Evolutionary conservation across 2,329 filamentous ascomycete genomes (phyloP).

Genomic region (Clathrospora elynae): DNA sequence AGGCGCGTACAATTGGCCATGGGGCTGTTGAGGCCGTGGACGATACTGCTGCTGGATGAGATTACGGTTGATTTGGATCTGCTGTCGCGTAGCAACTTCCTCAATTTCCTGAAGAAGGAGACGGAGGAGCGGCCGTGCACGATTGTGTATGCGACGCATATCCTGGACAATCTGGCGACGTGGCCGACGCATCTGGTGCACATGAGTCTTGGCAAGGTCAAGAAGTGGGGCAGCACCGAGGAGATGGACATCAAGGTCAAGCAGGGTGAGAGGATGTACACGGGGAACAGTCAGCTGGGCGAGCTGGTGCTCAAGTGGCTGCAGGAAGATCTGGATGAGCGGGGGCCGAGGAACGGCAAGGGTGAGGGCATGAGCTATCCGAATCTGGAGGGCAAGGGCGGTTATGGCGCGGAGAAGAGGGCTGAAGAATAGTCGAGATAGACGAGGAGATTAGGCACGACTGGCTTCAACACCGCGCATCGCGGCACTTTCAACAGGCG

Average conservation of each 20-base stretch:
- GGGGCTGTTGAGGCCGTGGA: slow-evolving; percentile 91
- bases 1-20: slow-evolving; percentile 93
- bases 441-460: slow-evolving; percentile 1
- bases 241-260: slow-evolving; percentile 60
- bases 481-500: slow-evolving; percentile 26
- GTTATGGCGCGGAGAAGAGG: slow-evolving; percentile 65
- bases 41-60: slow-evolving; percentile 87
- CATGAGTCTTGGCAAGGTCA: slow-evolving; percentile 87
- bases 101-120: slow-evolving; percentile 84
- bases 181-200: slow-evolving; percentile 97
- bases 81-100: slow-evolving; percentile 80
- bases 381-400: slow-evolving; percentile 63
- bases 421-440: slow-evolving; percentile 7
- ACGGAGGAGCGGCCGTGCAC: slow-evolving; percentile 82
- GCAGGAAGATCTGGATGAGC: slow-evolving; percentile 74
- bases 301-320: slow-evolving; percentile 90
- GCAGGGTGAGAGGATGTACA: slow-evolving; percentile 38
- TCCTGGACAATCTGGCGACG: slow-evolving; percentile 88
- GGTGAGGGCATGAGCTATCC: slow-evolving; percentile 70
- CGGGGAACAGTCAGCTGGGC: slow-evolving; percentile 82
- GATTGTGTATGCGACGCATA: slow-evolving; percentile 97
- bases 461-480: slow-evolving; percentile 37
- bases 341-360: slow-evolving; percentile 73
- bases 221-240: slow-evolving; percentile 80
- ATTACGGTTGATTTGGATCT: slow-evolving; percentile 97